Base-by-base conservation (phyloP, 2,329 filamentous ascomycete genomes). In the Alternaria alternata region DNA sequence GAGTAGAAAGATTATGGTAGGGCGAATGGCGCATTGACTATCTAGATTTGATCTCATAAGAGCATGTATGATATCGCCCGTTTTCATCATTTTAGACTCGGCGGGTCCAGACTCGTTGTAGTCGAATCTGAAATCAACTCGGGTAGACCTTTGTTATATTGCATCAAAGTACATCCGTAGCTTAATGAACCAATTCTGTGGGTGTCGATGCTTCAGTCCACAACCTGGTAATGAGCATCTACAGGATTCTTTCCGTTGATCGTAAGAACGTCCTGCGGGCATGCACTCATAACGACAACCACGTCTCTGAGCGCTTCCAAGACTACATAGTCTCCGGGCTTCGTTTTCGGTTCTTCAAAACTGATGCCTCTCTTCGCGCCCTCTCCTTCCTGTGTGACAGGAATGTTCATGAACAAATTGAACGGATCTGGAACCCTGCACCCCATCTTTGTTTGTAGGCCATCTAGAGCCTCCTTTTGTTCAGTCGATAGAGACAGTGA, bases 271-370 rank as follows among this genome's bases (percentile, higher is more conserved):
- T 83, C 80, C 55, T 82, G 78, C 22, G 81, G 81, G 69, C 81
- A 83, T 4, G 81, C 79, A 62, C 77, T 80, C 81, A 83, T 83
- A 20, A 82, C 78, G 2, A 83, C 78, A 9, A 82, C 80, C 3
- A 82, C 69, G 65, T 83, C 80, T 43, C 80, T 74, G 62, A 81
- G 72, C 34, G 81, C 81, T 59, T 77, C 74, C 18, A 83, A 68
- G 2, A 79, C 73, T 1, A 83, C 78, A 66, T 78, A 82, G 52
- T 83, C 80, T 26, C 81, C 81, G 8, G 69, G 51, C 52, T 80
- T 81, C 22, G 75, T 73, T 18, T 77, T 70, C 1, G 81, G 80
- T 32, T 68, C 68, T 51, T 81, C 78, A 54, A 82, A 82, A 51
- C 70, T 77, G 3, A 83, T 63, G 0, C 64, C 67, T 46, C 71